Base-by-base conservation (phyloP, 2,329 filamentous ascomycete species). In the Arthrobotrys megalospora region DNA sequence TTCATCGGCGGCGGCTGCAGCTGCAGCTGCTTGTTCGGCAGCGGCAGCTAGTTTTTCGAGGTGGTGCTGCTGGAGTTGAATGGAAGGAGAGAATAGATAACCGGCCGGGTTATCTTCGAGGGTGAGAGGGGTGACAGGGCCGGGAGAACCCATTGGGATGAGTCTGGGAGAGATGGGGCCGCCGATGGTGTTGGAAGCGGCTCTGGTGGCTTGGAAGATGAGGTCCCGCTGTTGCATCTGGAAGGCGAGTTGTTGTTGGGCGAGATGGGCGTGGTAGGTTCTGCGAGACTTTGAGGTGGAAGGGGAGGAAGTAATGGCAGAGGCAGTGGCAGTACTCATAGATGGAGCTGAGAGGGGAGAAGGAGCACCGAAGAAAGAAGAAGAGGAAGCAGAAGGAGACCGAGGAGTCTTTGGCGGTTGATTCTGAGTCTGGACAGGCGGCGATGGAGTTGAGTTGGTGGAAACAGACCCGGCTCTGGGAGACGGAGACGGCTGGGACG, bases 1-100 rank as follows among this genome's bases (percentile, higher is more conserved):
- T 72, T 82, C 77, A 65, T 79, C 81, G 80, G 82, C 82, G 11
- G 45, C 45, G 11, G 41, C 12, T 7, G 41, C 12, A 48, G 45
- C n/a, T 78, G 80, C 80, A 81, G 83, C 82, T 82, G 84, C 81
- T 82, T 83, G 82, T 81, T 79, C 80, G 80, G 81, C 81, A 79
- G 82, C 81, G 82, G 82, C 82, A 38, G 68, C 69, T 14, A 73
- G 19, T 19, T 72, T 75, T 19, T 69, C 76, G 41, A 79, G 65
- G 21, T 73, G 70, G 21, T 70, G 65, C 34, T 79, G 69, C 38
- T 79, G 67, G 6, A 79, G 58, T 34, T 71, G 66, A 6, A 72
- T 48, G 1, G 71, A 45, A 32, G 77, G 69, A 11, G 75, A 72
- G 0, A 68, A 53, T 6, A 81, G 67, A 24, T 81, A 81, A 14